These are phyloP conservation scores for Fusarium tjaetaba DNA, from an alignment of 2,329 filamentous ascomycete species.

Conservation along the genomic window DNA sequence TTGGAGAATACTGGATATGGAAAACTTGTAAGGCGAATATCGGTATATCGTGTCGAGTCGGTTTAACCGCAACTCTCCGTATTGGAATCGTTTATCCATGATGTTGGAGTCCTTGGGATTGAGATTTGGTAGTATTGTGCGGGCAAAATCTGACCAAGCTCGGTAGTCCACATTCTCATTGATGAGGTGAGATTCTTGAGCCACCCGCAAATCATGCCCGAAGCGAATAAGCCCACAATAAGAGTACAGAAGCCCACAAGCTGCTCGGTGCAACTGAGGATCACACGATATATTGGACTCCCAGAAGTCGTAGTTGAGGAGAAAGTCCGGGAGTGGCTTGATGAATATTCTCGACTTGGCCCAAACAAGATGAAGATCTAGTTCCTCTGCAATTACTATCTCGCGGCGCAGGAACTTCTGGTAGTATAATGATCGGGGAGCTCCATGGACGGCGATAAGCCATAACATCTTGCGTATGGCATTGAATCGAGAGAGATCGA, in stretches of 20 bases:
- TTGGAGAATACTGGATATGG: neutral
- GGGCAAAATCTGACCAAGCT: neutral
- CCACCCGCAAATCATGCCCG: neutral
- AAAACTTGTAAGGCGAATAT: neutral
- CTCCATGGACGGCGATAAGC: neutral
- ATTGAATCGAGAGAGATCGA: constrained; percentile 1
- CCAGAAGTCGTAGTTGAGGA: constrained; percentile 4
- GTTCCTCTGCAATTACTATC: neutral
- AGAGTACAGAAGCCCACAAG: neutral
- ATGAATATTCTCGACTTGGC: neutral
- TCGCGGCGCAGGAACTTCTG: neutral
- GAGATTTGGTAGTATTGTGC: neutral
- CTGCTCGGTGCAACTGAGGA: neutral
- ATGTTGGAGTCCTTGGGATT: neutral
- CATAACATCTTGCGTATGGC: neutral
- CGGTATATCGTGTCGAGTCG: neutral
- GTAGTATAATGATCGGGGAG: neutral
- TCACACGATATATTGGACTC: neutral
- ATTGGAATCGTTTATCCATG: neutral
- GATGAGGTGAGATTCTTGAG: neutral
- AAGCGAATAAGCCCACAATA: constrained; percentile 1
- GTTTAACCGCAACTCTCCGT: neutral
- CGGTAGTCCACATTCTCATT: neutral
- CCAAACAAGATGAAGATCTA: neutral
- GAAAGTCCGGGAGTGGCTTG: neutral